A percentile compares a stretch with the other conserved stretches of the same genome.
These are phyloP conservation scores for Ophiostoma sp. DNA, from an alignment of 2,329 filamentous ascomycete species.

Conservation along the genomic window DNA sequence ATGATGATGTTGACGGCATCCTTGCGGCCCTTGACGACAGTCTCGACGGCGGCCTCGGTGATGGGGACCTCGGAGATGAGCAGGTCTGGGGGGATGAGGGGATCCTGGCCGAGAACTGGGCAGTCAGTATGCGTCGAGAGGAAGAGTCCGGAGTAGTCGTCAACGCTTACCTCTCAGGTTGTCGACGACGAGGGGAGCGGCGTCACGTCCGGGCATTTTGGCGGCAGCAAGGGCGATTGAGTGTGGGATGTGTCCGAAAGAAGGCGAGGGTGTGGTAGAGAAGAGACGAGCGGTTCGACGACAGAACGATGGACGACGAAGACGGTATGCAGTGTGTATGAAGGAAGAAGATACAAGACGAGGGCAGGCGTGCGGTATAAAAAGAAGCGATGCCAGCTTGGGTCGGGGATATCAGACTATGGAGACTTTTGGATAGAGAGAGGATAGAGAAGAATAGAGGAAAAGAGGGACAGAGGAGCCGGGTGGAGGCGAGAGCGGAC, in stretches of 20 bases:
- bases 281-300: not conserved
- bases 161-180: conserved; percentile 36
- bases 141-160: not conserved
- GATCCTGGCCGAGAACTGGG: conserved; percentile 86
- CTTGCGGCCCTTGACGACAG: conserved; percentile 65
- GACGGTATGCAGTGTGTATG: not conserved
- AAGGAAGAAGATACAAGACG: not conserved
- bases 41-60: conserved; percentile 55
- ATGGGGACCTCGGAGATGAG: conserved; percentile 81
- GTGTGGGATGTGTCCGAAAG: not conserved
- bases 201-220: conserved; percentile 40
- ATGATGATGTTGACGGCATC: conserved; percentile 70
- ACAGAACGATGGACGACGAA: not conserved
- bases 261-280: not conserved
- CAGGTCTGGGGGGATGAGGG: conserved; percentile 81
- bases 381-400: not conserved
- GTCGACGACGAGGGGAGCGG: conserved; percentile 41
- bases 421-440: not conserved
- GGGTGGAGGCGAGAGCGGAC: not conserved
- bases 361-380: conserved; percentile 1
- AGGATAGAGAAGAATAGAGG: not conserved
- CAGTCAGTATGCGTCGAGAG: not conserved
- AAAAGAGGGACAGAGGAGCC: not conserved
- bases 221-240: conserved; percentile 11
- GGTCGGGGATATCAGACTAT: not conserved